Evolutionary conservation across 2,329 filamentous ascomycete genomes (phyloP), one percentile per base, ranked within the genome.

Genomic region (Pseudohalonectria lignicola): DNA sequence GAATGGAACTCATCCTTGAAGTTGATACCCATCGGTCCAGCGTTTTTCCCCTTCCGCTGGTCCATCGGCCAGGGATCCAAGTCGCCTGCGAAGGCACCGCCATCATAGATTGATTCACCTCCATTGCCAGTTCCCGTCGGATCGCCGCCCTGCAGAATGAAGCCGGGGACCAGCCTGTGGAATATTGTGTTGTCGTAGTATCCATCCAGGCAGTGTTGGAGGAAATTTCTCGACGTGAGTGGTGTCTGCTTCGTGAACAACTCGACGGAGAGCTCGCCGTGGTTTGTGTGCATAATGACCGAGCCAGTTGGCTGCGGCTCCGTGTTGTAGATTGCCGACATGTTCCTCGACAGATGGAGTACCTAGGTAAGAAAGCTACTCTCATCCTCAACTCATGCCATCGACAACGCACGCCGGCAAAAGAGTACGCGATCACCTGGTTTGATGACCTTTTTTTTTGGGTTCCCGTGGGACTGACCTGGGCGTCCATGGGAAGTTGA

Each of bases 141-240:
- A 51, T 98, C 92, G 40, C 92, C 92, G 21, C 90, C 92, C 54
- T 98, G 92, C 10, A 96, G 66, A 45, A 98, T 85, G 59, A 98
- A 98, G 37, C 83, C 84, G 0, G 88, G 86, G 0, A 94, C 80
- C 5, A 96, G 70, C 18, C 92, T 85, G 63, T 98, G 92, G 63
- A 98, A 98, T 44, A 92, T 80, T 0, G 88, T 95, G 54, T 82
- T 79, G 51, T 86, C 81, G 66, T 96, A 98, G 67, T 96, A 96
- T 49, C 87, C 87, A 56, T 98, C 88, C 48, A 95, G 74, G 55
- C 86, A 92, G 53, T 88, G 82, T 59, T 98, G 92, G 28, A 98
- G 73, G 61, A 98, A 98, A 65, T 95, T 96, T 49, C 90, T 86
- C 54, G 82, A 87, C 19, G 92, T 83, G 44, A 95, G 70, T 8